A percentile compares a stretch with the other conserved stretches of the same genome.
Evolutionary conservation across 371 early-diverging fungal species (phyloP).

Genomic region (Funneliformis caledonium): DNA sequence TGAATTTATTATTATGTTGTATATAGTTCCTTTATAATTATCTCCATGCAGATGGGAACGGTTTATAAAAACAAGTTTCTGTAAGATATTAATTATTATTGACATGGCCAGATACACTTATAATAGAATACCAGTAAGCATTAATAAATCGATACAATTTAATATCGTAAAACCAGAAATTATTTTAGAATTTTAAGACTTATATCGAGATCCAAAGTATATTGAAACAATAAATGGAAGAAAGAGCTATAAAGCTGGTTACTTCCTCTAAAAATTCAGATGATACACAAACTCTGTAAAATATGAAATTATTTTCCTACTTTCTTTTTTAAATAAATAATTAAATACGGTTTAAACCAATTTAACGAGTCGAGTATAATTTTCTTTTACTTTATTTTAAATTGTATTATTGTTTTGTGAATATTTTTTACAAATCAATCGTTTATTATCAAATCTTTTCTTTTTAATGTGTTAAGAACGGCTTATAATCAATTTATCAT

Average conservation of each 20-base stretch:
- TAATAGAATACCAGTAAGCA: constrained; percentile 59
- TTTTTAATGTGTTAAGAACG: too few relatives aligned
- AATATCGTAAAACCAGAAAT: constrained; percentile 17
- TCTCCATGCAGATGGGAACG: constrained; percentile 87
- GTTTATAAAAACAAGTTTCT: constrained; percentile 64
- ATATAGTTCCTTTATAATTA: constrained; percentile 76
- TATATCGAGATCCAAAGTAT: constrained; percentile 24
- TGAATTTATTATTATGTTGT: neutral
- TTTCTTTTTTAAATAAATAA: too few relatives aligned
- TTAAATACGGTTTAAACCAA: too few relatives aligned
- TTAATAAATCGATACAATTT: constrained; percentile 43
- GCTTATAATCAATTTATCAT: neutral
- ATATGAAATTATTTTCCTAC: too few relatives aligned
- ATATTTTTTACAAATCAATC: too few relatives aligned
- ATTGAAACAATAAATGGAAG: constrained; percentile 39
- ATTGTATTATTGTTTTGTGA: too few relatives aligned
- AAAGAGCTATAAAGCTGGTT: neutral
- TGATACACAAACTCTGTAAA: neutral
- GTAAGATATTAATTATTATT: constrained; percentile 70
- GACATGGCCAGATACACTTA: constrained; percentile 63
- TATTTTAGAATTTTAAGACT: constrained; percentile 36
- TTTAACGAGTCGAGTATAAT: too few relatives aligned
- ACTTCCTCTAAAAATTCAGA: neutral
- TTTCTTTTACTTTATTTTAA: too few relatives aligned
- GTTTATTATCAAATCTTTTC: too few relatives aligned